Percentiles rank a stretch among this genome's conserved stretches.
Evolutionary conservation across 345 rosid genomes (phyloP).

Genomic region (Ceriops tagal): DNA sequence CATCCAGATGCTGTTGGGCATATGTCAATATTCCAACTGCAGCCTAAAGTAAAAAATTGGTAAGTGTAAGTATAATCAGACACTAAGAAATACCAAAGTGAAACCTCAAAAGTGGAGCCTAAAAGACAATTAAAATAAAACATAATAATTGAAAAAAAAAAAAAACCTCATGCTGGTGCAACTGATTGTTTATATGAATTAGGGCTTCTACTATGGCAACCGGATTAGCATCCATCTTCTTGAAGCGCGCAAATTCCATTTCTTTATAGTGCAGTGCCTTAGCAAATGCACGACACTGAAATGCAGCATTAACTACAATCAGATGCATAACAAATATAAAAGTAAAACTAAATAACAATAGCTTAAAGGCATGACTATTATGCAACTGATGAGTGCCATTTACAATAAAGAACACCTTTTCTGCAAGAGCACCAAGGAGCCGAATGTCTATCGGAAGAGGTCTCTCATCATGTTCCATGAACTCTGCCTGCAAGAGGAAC

Average conservation of each 20-base stretch:
- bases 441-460: constrained; percentile 99
- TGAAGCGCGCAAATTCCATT: constrained; percentile 86
- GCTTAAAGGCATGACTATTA: background rate
- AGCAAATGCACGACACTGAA: constrained; percentile 93
- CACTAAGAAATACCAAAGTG: constrained; percentile 14
- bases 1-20: constrained; percentile 88
- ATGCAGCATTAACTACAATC: constrained; percentile 6
- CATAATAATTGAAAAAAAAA: background rate
- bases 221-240: constrained; percentile 92
- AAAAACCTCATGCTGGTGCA: constrained; percentile 91
- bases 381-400: constrained; percentile 13
- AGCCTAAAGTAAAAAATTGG: constrained; percentile 49
- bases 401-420: constrained; percentile 57
- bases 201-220: constrained; percentile 97
- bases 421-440: constrained; percentile 98
- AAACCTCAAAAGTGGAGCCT: constrained; percentile 4
- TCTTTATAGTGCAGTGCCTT: constrained; percentile 99
- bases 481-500: constrained; percentile 71
- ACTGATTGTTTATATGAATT: constrained; percentile 95
- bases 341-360: background rate
- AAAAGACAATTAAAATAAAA: background rate
- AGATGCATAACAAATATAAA: background rate
- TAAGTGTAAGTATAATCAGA: background rate
- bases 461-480: constrained; percentile 99
- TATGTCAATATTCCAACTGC: constrained; percentile 97